Evolutionary conservation across 2,329 filamentous ascomycete species (phyloP).

Genomic region (Trichoderma gracile): DNA sequence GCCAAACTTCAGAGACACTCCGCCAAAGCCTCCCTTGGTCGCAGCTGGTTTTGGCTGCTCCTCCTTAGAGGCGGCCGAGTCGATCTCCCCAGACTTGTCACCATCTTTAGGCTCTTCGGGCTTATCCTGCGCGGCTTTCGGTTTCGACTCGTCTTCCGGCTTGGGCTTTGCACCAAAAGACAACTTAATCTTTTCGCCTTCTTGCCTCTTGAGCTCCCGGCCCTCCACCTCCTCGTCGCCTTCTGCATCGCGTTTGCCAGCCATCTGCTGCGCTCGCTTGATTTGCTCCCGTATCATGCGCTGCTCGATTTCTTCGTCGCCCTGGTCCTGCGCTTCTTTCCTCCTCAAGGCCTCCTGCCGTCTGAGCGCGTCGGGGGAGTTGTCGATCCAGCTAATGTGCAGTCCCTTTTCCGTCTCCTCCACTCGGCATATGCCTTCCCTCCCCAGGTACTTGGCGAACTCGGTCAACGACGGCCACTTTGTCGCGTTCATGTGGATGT

Average conservation of each 20-base stretch:
- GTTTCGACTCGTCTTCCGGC: conserved; percentile 17
- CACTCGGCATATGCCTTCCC: conserved; percentile 84
- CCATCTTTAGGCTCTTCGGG: conserved; percentile 11
- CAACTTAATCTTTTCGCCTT: conserved; percentile 75
- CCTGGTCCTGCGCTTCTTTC: conserved; percentile 84
- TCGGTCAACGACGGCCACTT: conserved; percentile 86
- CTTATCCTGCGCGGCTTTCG: neutral
- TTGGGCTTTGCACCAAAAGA: conserved; percentile 58
- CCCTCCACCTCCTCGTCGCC: conserved; percentile 46
- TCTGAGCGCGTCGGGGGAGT: conserved; percentile 79
- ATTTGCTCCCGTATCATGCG: conserved; percentile 82
- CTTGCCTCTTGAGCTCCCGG: conserved; percentile 58
- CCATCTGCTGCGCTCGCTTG: conserved; percentile 63
- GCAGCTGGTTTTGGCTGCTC: conserved; percentile 28
- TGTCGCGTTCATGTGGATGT: conserved; percentile 92
- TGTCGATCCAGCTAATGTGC: conserved; percentile 88
- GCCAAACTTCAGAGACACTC: conserved; percentile 64
- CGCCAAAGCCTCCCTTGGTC: conserved; percentile 39
- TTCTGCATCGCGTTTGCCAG: conserved; percentile 44
- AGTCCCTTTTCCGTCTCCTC: conserved; percentile 87
- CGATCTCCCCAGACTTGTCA: conserved; percentile 22
- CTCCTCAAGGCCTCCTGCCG: conserved; percentile 77
- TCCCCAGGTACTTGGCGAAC: conserved; percentile 81
- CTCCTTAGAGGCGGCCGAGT: conserved; percentile 24
- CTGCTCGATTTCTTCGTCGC: conserved; percentile 88